These are phyloP conservation scores for Groenewaldozyma salmanticensis DNA, from an alignment of 805 yeast species.

Conservation along the genomic window DNA sequence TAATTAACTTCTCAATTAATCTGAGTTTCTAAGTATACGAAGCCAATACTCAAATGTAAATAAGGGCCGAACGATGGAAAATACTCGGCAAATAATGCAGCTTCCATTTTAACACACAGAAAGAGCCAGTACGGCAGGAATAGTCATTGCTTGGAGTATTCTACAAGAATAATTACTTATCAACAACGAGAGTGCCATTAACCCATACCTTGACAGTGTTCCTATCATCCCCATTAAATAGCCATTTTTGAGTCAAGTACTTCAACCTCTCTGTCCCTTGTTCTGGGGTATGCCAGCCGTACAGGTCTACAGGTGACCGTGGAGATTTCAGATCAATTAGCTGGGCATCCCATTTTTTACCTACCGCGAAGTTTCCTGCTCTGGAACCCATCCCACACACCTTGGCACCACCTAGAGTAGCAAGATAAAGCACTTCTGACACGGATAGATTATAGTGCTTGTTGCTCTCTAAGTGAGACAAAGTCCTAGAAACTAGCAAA, in stretches of 20 bases:
- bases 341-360: slow-evolving; percentile 81
- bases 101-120: too few species aligned
- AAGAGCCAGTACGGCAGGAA: too few species aligned
- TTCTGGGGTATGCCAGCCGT: slow-evolving; percentile 50
- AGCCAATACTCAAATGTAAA: too few species aligned
- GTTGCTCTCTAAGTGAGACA: slow-evolving; percentile 46
- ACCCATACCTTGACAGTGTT: slow-evolving; percentile 78
- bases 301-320: slow-evolving; percentile 61
- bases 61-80: too few species aligned
- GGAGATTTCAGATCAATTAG: slow-evolving; percentile 49
- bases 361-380: slow-evolving; percentile 64
- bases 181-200: slow-evolving; percentile 53
- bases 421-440: slow-evolving; percentile 66
- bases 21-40: too few species aligned
- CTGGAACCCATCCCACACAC: slow-evolving; percentile 48
- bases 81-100: too few species aligned
- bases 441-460: slow-evolving; percentile 45
- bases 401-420: slow-evolving; percentile 84
- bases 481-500: slow-evolving; percentile 57
- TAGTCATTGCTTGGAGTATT: too few species aligned
- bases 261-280: slow-evolving; percentile 32
- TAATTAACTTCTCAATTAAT: too few species aligned
- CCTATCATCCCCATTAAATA: slow-evolving; percentile 89
- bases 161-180: too few species aligned
- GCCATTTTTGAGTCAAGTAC: slow-evolving; percentile 75